Conservation (phyloP, 106 monocot species). For the Chionographis japonica region DNA sequence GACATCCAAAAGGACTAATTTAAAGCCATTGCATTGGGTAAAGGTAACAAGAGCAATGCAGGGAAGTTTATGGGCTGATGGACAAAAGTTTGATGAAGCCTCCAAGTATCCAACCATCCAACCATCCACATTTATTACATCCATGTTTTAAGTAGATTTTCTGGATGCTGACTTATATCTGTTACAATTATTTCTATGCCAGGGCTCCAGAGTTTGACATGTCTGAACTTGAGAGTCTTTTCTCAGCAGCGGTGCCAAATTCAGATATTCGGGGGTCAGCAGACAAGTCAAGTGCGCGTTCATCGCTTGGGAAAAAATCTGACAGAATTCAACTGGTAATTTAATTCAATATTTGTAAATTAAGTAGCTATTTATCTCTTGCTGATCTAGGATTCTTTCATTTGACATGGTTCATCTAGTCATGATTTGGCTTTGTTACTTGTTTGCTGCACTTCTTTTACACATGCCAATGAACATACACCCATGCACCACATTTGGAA, state of each 20-base stretch:
- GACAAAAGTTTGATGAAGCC: conserved; percentile 71
- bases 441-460: neutral
- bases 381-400: neutral
- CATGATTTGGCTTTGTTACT: neutral
- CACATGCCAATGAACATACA: too few species aligned
- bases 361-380: neutral
- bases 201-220: conserved; percentile 96
- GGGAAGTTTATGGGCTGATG: conserved; percentile 95
- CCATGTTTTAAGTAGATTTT: conserved; percentile 7
- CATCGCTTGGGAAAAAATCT: conserved; percentile 49
- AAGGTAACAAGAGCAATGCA: conserved; percentile 98
- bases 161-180: conserved; percentile 3
- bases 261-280: conserved; percentile 24
- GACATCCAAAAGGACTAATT: conserved; percentile 52
- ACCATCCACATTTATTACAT: conserved; percentile 5
- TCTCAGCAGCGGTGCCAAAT: conserved; percentile 70
- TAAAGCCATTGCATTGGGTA: conserved; percentile 93
- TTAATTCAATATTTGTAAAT: conserved; percentile 1
- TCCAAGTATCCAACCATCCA: conserved; percentile 37
- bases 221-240: conserved; percentile 91
- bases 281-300: conserved; percentile 51
- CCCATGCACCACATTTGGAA: too few species aligned
- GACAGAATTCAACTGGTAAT: conserved; percentile 88
- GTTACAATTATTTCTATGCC: conserved; percentile 15
- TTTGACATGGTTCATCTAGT: too few species aligned